Evolutionary conservation across 257 asterid genomes (phyloP).

Genomic region (Striga asiatica): DNA sequence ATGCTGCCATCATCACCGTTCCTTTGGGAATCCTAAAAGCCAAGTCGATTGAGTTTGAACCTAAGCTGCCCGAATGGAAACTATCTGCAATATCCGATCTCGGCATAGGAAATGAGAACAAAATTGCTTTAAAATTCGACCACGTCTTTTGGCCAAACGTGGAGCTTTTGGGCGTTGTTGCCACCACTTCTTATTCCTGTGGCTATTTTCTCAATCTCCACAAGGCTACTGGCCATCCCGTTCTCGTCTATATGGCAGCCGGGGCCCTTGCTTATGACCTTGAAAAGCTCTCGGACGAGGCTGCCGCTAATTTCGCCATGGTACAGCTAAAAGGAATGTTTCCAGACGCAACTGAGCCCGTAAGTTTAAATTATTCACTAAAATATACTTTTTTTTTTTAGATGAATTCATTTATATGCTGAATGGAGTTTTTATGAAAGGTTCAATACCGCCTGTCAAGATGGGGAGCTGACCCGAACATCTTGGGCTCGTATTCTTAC

Average conservation of each 20-base stretch:
- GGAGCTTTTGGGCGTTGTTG: conserved; percentile 74
- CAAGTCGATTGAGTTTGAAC: conserved; percentile 66
- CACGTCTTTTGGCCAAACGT: conserved; percentile 89
- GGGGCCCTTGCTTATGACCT: conserved; percentile 83
- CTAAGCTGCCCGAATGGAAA: conserved; percentile 91
- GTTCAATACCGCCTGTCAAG: conserved; percentile 70
- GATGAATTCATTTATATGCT: too few species aligned
- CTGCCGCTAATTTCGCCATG: conserved; percentile 66
- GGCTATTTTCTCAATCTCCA: conserved; percentile 95
- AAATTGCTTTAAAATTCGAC: conserved; percentile 73
- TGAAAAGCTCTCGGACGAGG: conserved; percentile 82
- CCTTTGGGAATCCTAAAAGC: conserved; percentile 90
- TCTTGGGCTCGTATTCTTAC: conserved; percentile 84
- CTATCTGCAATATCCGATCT: conserved; percentile 81
- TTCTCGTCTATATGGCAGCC: conserved; percentile 97
- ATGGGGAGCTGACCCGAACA: conserved; percentile 86
- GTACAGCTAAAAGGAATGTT: conserved; percentile 78
- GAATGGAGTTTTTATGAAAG: conserved; percentile 27
- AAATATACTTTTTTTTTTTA: not conserved
- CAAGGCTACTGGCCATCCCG: conserved; percentile 86
- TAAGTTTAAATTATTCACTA: conserved; percentile 28
- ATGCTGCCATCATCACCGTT: conserved; percentile 83
- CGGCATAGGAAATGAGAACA: conserved; percentile 91
- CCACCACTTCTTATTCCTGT: conserved; percentile 77
- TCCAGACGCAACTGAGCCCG: conserved; percentile 74